Base-by-base conservation (phyloP, 2,329 filamentous ascomycete genomes). In the Fusarium nanum region DNA sequence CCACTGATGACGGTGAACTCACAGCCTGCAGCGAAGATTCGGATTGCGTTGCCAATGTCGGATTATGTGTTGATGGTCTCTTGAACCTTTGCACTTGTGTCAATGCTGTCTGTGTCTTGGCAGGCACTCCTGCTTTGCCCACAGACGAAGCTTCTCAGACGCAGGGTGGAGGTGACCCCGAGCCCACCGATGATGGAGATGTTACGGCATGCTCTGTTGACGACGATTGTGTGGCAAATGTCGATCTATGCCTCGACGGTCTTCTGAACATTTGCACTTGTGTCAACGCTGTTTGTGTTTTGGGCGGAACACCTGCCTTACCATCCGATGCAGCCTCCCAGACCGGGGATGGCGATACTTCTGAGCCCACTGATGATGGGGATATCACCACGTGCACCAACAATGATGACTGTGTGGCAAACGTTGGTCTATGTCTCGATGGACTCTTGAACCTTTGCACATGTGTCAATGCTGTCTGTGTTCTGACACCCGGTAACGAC, bases 71-170 rank as follows among this genome's bases (percentile, higher is more conserved):
- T 12, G 27, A 25, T 28, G 42, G 34, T 4, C 18, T 20, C 4
- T 7, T 63, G 16, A 59, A 59, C 16, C 10, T 59, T 6, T 63
- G 60, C 27, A 57, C 46, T 25, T 64, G 60, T 48, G 27, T 49
- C n/a, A 11, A 49, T 18, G 47, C 37, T 16, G 42, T 32, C 13
- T 48, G 46, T 7, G 27, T 48, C 53, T 3, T 59, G 55, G 7
- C 27, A 48, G 9, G 34, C 9, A n/a, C 34, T 18, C 34, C 34
- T 37, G 34, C 34, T 7, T 7, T n/a, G 16, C 34, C 32, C 16
- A 18, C 32, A n/a, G 32, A 37, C 16, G 16, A 18, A 11, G 32
- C 32, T 37, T 37, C 34, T 37, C 34, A 37, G 9, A 37, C 34
- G 34, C 34, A 37, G 5, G 34, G n/a, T n/a, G 34, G 34, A 37